These are phyloP conservation scores for Podospora australis DNA, from an alignment of 495 filamentous ascomycete genomes.

Conservation along the genomic window DNA sequence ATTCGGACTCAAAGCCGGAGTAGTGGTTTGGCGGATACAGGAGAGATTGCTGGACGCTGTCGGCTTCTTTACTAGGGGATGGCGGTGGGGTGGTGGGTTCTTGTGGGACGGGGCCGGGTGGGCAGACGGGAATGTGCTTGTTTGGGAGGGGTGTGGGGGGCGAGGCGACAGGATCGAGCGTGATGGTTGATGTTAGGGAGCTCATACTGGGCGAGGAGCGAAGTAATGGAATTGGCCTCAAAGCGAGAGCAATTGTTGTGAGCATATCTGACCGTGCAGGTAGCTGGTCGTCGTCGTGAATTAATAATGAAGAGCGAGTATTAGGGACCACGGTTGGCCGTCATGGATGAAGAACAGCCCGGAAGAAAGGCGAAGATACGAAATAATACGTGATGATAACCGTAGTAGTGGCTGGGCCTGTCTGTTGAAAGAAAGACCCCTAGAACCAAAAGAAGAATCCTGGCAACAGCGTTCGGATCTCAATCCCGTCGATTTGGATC, in stretches of 20 bases:
- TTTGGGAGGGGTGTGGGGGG: constrained; percentile 65
- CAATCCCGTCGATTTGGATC: not conserved
- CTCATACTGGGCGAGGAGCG: constrained; percentile 41
- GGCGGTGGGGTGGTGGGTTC: constrained; percentile 60
- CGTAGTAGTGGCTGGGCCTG: too few relatives aligned
- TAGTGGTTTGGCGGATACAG: constrained; percentile 68
- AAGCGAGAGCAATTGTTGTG: constrained; percentile 48
- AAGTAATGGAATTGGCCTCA: constrained; percentile 43
- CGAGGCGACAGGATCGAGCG: constrained; percentile 42
- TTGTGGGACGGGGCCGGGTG: constrained; percentile 65
- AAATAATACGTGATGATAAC: too few relatives aligned
- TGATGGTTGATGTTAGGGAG: constrained; percentile 43
- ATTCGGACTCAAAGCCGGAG: constrained; percentile 49
- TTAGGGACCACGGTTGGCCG: too few relatives aligned
- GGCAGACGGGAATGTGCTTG: constrained; percentile 80
- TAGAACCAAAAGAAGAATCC: too few relatives aligned
- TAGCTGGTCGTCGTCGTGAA: not conserved
- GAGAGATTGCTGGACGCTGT: constrained; percentile 52
- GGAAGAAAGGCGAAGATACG: too few relatives aligned
- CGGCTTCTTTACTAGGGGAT: constrained; percentile 48
- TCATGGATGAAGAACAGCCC: too few relatives aligned
- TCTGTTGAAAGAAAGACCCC: too few relatives aligned
- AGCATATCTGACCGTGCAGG: constrained; percentile 23
- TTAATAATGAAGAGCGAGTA: too few relatives aligned
- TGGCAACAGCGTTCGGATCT: not conserved